These are phyloP conservation scores for Aspergillus bombycis DNA, from an alignment of 2,329 filamentous ascomycete genomes.

Conservation along the genomic window DNA sequence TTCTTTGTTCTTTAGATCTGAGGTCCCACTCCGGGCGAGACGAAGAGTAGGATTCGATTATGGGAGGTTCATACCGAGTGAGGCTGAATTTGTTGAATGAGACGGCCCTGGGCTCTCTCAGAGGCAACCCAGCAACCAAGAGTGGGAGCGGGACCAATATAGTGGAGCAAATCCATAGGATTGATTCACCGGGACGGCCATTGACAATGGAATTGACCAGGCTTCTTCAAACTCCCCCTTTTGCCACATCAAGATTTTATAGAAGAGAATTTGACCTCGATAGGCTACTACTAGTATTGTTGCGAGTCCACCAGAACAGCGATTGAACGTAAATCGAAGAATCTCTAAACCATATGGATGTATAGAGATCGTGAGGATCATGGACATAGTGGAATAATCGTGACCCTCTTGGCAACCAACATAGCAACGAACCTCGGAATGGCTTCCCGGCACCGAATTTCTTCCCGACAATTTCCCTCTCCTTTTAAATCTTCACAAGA, in stretches of 20 bases:
- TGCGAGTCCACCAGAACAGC: not conserved
- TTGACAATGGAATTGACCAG: conserved; percentile 5
- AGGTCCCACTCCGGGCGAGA: not conserved
- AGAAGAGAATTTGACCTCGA: not conserved
- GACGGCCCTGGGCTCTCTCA: not conserved
- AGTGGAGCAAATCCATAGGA: conserved; percentile 9
- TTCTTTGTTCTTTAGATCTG: not conserved
- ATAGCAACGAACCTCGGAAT: conserved; percentile 17
- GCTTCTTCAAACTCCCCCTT: not conserved
- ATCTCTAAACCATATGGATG: not conserved
- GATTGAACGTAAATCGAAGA: not conserved
- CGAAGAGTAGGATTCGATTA: not conserved
- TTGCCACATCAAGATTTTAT: not conserved
- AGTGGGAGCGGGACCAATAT: conserved; percentile 1
- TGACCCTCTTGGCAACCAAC: not conserved
- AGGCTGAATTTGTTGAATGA: conserved; percentile 1
- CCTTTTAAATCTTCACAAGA: conserved; percentile 4
- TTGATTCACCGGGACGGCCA: conserved; percentile 10
- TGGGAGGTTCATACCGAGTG: not conserved
- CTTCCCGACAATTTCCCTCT: conserved; percentile 16
- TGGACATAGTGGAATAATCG: not conserved
- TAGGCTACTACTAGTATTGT: not conserved
- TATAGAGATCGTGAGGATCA: not conserved
- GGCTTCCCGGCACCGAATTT: conserved; percentile 17
- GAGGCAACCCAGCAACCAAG: not conserved